Percentiles rank a stretch among this genome's conserved stretches.
Evolutionary conservation across 768 basidiomycete species (phyloP).

Genomic region (Boletus reticuloceps): DNA sequence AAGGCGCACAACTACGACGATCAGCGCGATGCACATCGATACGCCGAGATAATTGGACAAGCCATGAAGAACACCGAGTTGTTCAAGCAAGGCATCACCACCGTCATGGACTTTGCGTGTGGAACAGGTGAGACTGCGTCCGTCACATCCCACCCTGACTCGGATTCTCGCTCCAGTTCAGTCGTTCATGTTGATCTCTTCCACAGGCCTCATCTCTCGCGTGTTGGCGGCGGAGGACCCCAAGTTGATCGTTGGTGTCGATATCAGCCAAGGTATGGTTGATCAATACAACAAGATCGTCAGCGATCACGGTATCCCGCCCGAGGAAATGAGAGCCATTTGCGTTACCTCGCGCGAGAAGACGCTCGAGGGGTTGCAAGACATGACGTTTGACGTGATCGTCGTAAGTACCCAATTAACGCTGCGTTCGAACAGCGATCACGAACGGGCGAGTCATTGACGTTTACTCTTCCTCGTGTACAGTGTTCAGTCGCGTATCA

Average conservation of each 20-base stretch:
- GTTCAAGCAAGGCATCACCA: slow-evolving; percentile 56
- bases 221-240: slow-evolving; percentile 57
- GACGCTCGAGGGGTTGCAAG: slow-evolving; percentile 53
- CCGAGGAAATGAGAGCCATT: slow-evolving; percentile 67
- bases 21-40: slow-evolving; percentile 14
- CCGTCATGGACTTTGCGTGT: slow-evolving; percentile 73
- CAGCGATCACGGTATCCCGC: slow-evolving; percentile 56
- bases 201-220: slow-evolving; percentile 59
- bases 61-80: slow-evolving; percentile 36
- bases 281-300: slow-evolving; percentile 61
- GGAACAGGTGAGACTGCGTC: slow-evolving; percentile 50
- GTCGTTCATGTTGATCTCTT: not conserved
- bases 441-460: too few relatives aligned
- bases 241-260: slow-evolving; percentile 67
- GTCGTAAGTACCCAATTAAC: slow-evolving; percentile 47
- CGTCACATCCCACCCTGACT: too few relatives aligned
- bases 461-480: not conserved
- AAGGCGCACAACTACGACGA: slow-evolving; percentile 26
- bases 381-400: slow-evolving; percentile 63
- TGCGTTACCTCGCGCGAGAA: slow-evolving; percentile 41
- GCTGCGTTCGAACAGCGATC: not conserved
- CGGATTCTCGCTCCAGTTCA: too few relatives aligned
- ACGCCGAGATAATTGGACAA: slow-evolving; percentile 21
- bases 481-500: slow-evolving; percentile 68
- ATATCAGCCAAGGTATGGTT: slow-evolving; percentile 71